Percentiles rank a stretch among this genome's conserved stretches.
These are phyloP conservation scores for Thraustochytrium sp. DNA, from an alignment of 352 stramenopile genomes.

Conservation along the genomic window DNA sequence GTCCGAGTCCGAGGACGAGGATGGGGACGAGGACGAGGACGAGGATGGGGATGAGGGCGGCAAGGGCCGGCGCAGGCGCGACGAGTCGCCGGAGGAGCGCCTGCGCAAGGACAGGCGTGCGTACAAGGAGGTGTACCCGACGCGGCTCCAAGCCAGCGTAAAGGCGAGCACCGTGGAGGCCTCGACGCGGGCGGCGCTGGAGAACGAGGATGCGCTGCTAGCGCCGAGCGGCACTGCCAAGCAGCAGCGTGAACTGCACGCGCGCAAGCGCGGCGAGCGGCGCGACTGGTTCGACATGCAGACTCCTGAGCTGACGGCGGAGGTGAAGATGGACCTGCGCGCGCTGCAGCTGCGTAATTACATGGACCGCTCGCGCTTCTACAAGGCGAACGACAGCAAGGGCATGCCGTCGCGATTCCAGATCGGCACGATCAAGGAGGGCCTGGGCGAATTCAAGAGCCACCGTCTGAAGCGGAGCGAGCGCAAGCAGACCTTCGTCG, in stretches of 20 bases:
- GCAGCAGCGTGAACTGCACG: not conserved
- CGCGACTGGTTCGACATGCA: conserved; percentile 76
- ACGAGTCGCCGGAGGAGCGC: no score
- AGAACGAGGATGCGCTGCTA: not conserved
- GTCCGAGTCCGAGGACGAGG: no score
- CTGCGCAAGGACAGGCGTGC: no score
- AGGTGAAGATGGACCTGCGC: conserved; percentile 70
- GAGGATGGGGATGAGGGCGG: no score
- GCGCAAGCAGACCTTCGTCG: conserved; percentile 79
- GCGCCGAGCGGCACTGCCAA: not conserved
- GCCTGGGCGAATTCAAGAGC: conserved; percentile 69
- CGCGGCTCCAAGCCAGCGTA: no score
- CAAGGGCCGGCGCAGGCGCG: no score
- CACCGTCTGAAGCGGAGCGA: conserved; percentile 64
- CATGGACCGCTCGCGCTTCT: conserved; percentile 85
- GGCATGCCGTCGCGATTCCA: conserved; percentile 75
- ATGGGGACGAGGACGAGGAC: no score
- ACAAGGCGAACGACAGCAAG: conserved; percentile 74
- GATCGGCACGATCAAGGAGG: conserved; percentile 76
- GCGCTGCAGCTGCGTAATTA: conserved; percentile 82
- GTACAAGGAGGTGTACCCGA: no score
- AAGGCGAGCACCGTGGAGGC: not conserved
- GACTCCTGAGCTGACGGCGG: conserved; percentile 70
- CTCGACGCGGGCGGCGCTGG: not conserved
- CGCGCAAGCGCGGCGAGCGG: not conserved